Base-by-base conservation (phyloP, 208 protist species). In the Leishmania tropica region DNA sequence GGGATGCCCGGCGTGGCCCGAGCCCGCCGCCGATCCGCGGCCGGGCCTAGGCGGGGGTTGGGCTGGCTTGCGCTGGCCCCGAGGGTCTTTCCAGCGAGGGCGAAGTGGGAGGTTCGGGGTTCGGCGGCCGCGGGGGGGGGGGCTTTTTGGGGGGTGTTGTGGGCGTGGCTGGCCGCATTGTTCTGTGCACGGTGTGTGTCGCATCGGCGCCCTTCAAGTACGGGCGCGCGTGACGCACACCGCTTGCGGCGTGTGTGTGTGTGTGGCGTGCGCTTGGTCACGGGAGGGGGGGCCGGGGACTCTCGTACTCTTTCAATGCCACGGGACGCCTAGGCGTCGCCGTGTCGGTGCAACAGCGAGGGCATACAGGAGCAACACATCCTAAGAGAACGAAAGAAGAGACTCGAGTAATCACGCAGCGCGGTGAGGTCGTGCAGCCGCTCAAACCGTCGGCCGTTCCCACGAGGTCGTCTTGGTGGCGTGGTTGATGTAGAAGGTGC, bases 401-500 rank as follows among this genome's bases (percentile, higher is more conserved):
- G 65, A 71, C 65, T 47, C 37, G 65, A 45, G 65, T 45, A 40
- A 21, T 17, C 13, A 28, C 31, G 21, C 65, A 35, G 65, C 37
- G 37, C 17, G 65, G 17, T 4, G 21, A 28, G 37, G 40, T 11
- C 3, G 65, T 71, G 65, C 65, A 40, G 37, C 65, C 19, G 37
- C 37, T 65, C 60, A 65, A 65, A 65, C n/a, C n/a, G 19, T 8
- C 47, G 91, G 93, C 19, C 64, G 79, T 37, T 82, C 87, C 90
- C 91, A 95, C 71, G 93, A 87, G 7, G 90, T 96, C 71, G 90
- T 84, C 37, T 83, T 85, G 48, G 90, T 94, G 67, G 80, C 83
- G 85, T 94, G 91, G 83, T 97, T 94, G 6, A 97, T 83, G 72
- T 97, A 97, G 78, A 93, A 97, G 56, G 80, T 89, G 35, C 89